Conservation (phyloP, 2,329 filamentous ascomycete genomes). For the Penicillium freii region DNA sequence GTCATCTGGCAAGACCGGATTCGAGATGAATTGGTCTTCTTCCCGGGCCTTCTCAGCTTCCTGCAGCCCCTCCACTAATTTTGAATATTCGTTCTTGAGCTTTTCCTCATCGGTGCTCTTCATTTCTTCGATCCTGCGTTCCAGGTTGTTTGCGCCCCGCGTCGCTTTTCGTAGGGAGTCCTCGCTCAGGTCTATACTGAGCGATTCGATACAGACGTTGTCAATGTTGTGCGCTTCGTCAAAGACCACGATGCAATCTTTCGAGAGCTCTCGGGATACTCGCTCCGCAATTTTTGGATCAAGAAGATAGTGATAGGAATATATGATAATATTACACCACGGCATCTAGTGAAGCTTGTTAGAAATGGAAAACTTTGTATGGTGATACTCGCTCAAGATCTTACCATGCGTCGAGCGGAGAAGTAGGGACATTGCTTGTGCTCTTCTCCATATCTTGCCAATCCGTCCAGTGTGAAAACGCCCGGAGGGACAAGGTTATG, state of each 20-base stretch:
- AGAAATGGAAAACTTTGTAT: slow-evolving; percentile 12
- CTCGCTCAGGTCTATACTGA: slow-evolving; percentile 95
- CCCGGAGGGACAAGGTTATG: slow-evolving; percentile 93
- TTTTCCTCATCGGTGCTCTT: slow-evolving; percentile 93
- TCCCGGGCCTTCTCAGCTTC: slow-evolving; percentile 85
- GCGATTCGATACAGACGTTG: slow-evolving; percentile 96
- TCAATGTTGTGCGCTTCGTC: slow-evolving; percentile 99
- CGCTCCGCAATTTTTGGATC: slow-evolving; percentile 97
- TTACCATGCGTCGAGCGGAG: slow-evolving; percentile 86
- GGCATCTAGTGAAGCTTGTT: slow-evolving; percentile 67
- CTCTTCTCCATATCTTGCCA: slow-evolving; percentile 86
- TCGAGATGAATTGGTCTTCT: slow-evolving; percentile 96
- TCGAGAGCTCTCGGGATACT: slow-evolving; percentile 92
- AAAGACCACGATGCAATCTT: slow-evolving; percentile 97
- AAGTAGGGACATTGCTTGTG: slow-evolving; percentile 98
- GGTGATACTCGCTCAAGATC: slow-evolving; percentile 14
- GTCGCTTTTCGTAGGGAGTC: slow-evolving; percentile 90
- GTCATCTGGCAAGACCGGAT: slow-evolving; percentile 90
- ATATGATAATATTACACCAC: slow-evolving; percentile 99
- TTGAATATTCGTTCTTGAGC: slow-evolving; percentile 90
- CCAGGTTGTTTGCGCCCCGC: slow-evolving; percentile 83
- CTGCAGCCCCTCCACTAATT: slow-evolving; percentile 85
- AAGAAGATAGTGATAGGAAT: slow-evolving; percentile 96
- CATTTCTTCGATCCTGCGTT: slow-evolving; percentile 89
- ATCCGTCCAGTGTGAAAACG: slow-evolving; percentile 90